phyloP scores from a whole-genome alignment of 441 rosid genomes.

The Flueggea neowawraea region DNA sequence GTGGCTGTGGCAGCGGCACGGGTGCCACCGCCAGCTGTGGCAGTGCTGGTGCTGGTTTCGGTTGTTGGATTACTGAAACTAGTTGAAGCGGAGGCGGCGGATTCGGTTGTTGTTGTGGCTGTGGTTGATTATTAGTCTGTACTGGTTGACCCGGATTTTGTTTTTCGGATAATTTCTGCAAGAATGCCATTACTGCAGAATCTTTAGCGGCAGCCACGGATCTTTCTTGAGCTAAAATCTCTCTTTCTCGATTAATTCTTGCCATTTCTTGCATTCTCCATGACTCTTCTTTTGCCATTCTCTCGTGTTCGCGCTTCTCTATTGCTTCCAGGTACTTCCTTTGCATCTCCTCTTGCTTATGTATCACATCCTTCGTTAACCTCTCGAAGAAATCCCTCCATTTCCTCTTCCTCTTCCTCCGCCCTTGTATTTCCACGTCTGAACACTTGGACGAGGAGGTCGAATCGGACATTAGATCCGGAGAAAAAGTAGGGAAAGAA shows the following conservation, averaged over 20 bases:
- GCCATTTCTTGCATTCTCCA: constrained; percentile 74
- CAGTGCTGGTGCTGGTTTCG: constrained; percentile 11
- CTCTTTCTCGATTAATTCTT: constrained; percentile 54
- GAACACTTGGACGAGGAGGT: constrained; percentile 66
- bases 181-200: constrained; percentile 67
- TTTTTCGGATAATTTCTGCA: constrained; percentile 69
- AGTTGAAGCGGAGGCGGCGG: constrained; percentile 5
- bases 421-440: constrained; percentile 43
- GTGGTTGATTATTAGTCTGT: constrained; percentile 6
- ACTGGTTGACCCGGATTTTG: constrained; percentile 19
- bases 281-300: constrained; percentile 60
- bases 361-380: constrained; percentile 53
- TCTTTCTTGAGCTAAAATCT: constrained; percentile 67
- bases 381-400: constrained; percentile 66
- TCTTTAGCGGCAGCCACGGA: constrained; percentile 61
- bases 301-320: constrained; percentile 63
- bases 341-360: constrained; percentile 78
- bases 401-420: constrained; percentile 46
- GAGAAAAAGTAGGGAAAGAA: constrained; percentile 24
- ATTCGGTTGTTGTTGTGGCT: constrained; percentile 12
- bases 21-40: constrained; percentile 7
- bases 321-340: constrained; percentile 60
- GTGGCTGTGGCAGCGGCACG: background rate
- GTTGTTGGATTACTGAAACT: background rate
- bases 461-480: constrained; percentile 50